Percentiles rank a stretch among this genome's conserved stretches.
Conservation (phyloP, 1,284 basidiomycete genomes). For the Sphaerobolus stellatus region DNA sequence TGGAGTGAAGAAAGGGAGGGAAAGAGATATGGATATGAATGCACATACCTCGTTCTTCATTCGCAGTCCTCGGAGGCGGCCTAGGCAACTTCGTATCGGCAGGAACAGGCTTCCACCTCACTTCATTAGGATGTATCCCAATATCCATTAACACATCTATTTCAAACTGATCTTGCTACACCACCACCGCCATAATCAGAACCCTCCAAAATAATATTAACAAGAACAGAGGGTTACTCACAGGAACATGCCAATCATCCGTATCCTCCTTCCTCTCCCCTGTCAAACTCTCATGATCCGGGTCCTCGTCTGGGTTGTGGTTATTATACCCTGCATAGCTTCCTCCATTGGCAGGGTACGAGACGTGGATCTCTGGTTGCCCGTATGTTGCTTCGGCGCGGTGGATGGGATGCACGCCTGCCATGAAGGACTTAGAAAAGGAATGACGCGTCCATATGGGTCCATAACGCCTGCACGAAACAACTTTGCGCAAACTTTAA, state of each 20-base stretch:
- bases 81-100: conserved; percentile 1
- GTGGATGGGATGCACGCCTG: conserved; percentile 6
- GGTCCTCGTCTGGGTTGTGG: conserved; percentile 5
- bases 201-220: not conserved
- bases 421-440: not conserved
- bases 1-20: not conserved
- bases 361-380: conserved; percentile 7
- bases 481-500: not conserved
- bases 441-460: conserved; percentile 7
- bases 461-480: not conserved
- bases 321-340: not conserved
- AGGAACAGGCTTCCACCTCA: not conserved
- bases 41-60: conserved; percentile 6
- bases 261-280: conserved; percentile 6
- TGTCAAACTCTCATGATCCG: conserved; percentile 10
- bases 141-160: not conserved
- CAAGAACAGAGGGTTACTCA: not conserved
- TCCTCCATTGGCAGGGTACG: not conserved
- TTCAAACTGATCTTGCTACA: conserved; percentile 5
- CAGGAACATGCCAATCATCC: conserved; percentile 1
- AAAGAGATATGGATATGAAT: not conserved
- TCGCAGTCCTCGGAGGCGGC: conserved; percentile 2
- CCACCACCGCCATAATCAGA: not conserved
- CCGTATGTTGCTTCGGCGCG: conserved; percentile 7
- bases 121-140: not conserved